Conservation (phyloP, 2,329 filamentous ascomycete genomes). For the Cladophialophora chaetospira region DNA sequence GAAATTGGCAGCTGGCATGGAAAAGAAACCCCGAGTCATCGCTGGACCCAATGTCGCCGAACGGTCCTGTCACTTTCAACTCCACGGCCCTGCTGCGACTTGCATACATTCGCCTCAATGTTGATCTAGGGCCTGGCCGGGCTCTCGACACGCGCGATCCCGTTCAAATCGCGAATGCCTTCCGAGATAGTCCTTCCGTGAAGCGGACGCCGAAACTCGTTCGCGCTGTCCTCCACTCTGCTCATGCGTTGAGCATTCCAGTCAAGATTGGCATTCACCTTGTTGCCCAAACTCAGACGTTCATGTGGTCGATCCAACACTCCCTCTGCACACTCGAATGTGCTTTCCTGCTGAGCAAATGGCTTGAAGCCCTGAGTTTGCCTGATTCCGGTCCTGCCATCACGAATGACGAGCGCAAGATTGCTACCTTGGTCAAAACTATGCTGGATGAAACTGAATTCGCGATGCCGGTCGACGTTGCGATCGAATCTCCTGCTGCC, state of each 20-base stretch:
- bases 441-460: conserved; percentile 46
- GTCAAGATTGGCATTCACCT: conserved; percentile 43
- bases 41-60: conserved; percentile 37
- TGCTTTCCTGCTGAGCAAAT: conserved; percentile 45
- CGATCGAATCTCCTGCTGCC: conserved; percentile 36
- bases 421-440: conserved; percentile 42
- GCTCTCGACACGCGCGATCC: conserved; percentile 65
- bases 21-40: conserved; percentile 44
- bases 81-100: conserved; percentile 64
- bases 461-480: conserved; percentile 24
- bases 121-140: conserved; percentile 39
- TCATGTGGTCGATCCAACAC: conserved; percentile 46
- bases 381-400: conserved; percentile 39
- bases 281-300: conserved; percentile 43
- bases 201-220: conserved; percentile 60
- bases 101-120: conserved; percentile 50
- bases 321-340: conserved; percentile 44
- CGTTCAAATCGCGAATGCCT: conserved; percentile 59
- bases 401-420: conserved; percentile 43
- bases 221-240: conserved; percentile 65
- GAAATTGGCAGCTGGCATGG: conserved; percentile 47
- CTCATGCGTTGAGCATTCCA: conserved; percentile 65
- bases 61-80: conserved; percentile 67
- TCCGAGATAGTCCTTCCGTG: conserved; percentile 58
- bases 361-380: conserved; percentile 40